Evolutionary conservation across 75 land plant genomes (phyloP).

Genomic region (Pinus tabuliformis): DNA sequence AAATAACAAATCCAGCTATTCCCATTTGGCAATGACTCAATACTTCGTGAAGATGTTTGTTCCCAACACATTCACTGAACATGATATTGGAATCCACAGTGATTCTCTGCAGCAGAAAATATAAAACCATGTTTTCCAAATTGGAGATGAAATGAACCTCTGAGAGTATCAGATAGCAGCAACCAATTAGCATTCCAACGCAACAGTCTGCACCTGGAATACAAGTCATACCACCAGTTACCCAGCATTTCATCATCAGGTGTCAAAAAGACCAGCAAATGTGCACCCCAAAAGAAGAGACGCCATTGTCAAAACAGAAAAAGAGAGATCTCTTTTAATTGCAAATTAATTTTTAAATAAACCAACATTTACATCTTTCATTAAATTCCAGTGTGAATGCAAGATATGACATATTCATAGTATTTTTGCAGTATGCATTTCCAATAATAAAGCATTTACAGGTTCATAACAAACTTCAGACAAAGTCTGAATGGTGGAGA

Average conservation of each 20-base stretch:
- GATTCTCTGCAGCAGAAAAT: neutral
- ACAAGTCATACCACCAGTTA: neutral
- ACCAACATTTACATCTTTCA: neutral
- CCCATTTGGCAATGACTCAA: neutral
- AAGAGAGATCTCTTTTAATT: neutral
- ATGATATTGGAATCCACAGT: neutral
- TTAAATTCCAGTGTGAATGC: neutral
- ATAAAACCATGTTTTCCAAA: neutral
- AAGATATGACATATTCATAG: neutral
- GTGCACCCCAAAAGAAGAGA: neutral
- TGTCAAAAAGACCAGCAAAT: too few relatives aligned
- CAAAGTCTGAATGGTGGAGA: too few relatives aligned
- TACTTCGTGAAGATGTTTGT: neutral
- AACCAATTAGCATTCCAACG: slow-evolving; percentile 4
- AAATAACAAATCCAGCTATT: neutral
- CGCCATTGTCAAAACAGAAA: neutral
- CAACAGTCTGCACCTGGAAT: slow-evolving; percentile 9
- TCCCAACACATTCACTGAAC: neutral
- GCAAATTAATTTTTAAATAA: neutral
- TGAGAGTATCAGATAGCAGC: neutral
- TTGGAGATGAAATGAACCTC: neutral
- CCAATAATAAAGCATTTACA: too few relatives aligned
- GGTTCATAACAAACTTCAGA: too few relatives aligned
- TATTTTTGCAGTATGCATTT: too few relatives aligned
- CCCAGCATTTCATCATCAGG: neutral